Evolutionary conservation across 2,329 filamentous ascomycete species (phyloP).

Genomic region (Aphanoascus verrucosus): DNA sequence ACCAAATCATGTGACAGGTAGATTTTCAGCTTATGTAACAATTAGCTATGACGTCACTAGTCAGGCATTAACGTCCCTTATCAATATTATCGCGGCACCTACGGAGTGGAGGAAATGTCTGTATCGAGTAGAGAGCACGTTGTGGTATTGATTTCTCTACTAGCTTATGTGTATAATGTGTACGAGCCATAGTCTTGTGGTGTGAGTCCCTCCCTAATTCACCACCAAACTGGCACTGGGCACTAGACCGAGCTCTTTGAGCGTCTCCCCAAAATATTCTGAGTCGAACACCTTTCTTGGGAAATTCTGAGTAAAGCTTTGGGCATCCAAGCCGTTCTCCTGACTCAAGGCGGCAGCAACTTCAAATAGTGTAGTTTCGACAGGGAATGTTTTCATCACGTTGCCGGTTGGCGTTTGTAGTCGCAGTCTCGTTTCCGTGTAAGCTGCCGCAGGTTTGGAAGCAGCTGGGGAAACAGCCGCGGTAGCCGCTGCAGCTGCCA

Average conservation of each 20-base stretch:
- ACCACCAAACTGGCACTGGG: conserved; percentile 86
- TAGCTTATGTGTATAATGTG: neutral
- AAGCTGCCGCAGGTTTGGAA: conserved; percentile 56
- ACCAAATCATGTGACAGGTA: neutral
- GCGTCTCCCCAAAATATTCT: conserved; percentile 76
- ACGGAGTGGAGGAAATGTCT: too few relatives aligned
- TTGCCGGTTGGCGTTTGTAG: conserved; percentile 67
- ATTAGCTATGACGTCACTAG: neutral
- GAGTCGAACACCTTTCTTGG: conserved; percentile 67
- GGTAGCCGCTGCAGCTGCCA: conserved; percentile 39
- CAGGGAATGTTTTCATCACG: conserved; percentile 76
- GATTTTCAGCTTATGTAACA: neutral
- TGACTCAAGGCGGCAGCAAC: conserved; percentile 64
- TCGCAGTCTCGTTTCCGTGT: conserved; percentile 70
- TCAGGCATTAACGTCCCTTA: neutral
- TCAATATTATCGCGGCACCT: too few relatives aligned
- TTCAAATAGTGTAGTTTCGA: conserved; percentile 86
- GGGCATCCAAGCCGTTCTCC: conserved; percentile 60
- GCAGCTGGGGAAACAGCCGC: conserved; percentile 38
- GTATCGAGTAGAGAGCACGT: too few relatives aligned
- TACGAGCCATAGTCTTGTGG: neutral
- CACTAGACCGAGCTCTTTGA: conserved; percentile 83
- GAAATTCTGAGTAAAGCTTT: conserved; percentile 74
- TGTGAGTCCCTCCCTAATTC: conserved; percentile 24
- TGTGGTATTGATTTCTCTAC: neutral